Evolutionary conservation across 1,284 basidiomycete genomes (phyloP), one percentile per base, ranked within the genome.

Genomic region (Cutaneotrichosporon sp.): DNA sequence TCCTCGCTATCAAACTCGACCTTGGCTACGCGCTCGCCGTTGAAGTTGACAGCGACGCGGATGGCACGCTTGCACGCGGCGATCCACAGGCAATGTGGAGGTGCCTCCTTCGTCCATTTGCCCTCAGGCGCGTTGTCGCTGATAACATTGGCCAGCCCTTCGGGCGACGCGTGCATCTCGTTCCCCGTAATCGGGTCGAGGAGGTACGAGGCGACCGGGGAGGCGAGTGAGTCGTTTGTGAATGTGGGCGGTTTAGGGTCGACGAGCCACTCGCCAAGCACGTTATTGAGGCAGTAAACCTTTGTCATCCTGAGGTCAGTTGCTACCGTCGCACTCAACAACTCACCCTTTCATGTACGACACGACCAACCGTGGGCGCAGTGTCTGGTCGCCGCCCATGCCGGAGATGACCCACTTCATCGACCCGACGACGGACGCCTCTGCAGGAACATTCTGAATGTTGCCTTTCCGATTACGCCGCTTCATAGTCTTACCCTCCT

Each of bases 331-430:
- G 33, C 11, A 8, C n/a, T 11, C 4, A 45, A 42, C 31, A 29
- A 53, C 64, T 60, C 33, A 71, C 68, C 88, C 87, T 14, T 85
- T 87, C 1, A 71, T 72, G 33, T 79, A 80, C 8, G 79, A 77
- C 3, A 82, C 82, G 24, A 90, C 74, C 19, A 91, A 77, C 9
- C 86, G 81, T 11, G 88, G 76, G 11, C 76, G 75, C 1, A 78
- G 74, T 0, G 74, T 73, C 3, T 77, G 53, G 65, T 87, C 86
- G 83, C 79, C 74, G 4, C 78, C 79, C 27, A 83, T 66, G 0
- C 79, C 74, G 46, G 79, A 80, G 10, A 88, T 79, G 0, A 82
- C 79, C 87, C 87, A 92, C 34, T 79, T 77, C 61, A 90, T 66
- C 0, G 79, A 79, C 4, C 73, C 72, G 17, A 87, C 71, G 2